These are phyloP conservation scores for Tuber brumale DNA, from an alignment of 495 filamentous ascomycete genomes.

Conservation along the genomic window DNA sequence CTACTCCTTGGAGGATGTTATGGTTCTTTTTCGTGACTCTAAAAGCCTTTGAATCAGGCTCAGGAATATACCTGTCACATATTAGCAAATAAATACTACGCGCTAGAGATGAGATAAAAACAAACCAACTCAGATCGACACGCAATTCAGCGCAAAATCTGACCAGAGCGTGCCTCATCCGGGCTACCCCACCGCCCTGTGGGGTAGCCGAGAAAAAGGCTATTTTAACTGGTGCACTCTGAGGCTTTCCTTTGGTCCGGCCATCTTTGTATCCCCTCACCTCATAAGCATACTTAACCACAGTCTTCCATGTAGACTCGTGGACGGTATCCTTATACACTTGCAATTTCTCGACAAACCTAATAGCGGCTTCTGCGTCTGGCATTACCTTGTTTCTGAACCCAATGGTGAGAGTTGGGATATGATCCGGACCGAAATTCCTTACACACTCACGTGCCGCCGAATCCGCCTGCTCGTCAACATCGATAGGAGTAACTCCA, in stretches of 20 bases:
- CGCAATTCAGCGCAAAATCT: conserved; percentile 63
- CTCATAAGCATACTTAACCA: conserved; percentile 59
- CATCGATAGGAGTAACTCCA: conserved; percentile 44
- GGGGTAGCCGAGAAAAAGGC: conserved; percentile 84
- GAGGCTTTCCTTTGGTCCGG: neutral
- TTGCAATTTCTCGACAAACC: conserved; percentile 52
- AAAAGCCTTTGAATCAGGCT: conserved; percentile 76
- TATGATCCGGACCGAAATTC: conserved; percentile 69
- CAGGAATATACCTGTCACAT: conserved; percentile 61
- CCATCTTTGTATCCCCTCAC: conserved; percentile 54
- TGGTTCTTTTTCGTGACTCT: conserved; percentile 84
- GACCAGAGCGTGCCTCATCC: conserved; percentile 80
- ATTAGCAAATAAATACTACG: conserved; percentile 8
- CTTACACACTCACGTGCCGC: conserved; percentile 76
- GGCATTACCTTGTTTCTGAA: conserved; percentile 66
- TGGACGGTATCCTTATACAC: conserved; percentile 61
- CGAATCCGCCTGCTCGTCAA: conserved; percentile 81
- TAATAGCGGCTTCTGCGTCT: conserved; percentile 50
- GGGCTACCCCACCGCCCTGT: conserved; percentile 77
- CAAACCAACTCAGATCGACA: conserved; percentile 70
- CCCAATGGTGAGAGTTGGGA: conserved; percentile 65
- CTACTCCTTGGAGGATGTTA: conserved; percentile 80
- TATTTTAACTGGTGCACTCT: conserved; percentile 51
- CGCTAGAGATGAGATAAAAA: conserved; percentile 38
- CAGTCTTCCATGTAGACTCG: conserved; percentile 59